Base-by-base conservation (phyloP, 2,329 filamentous ascomycete genomes). In the Waltergamsia citrina region DNA sequence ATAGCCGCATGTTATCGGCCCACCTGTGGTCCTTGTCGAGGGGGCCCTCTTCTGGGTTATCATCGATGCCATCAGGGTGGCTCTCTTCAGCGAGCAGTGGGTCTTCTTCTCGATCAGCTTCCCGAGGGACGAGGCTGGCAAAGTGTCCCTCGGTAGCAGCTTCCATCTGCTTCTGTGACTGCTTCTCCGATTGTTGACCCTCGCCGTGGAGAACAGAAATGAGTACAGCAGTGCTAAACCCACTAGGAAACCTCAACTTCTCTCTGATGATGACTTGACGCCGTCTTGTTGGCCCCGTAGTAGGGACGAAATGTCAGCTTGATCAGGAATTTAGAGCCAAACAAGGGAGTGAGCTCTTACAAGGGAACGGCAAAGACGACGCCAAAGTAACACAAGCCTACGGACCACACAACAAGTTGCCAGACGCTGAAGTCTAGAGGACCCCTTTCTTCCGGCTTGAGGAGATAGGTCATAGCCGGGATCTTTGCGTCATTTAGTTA, bases 321-420 rank as follows among this genome's bases (percentile, higher is more conserved):
- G n/a, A 14, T 14, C 23, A 17, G 18, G n/a, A 8, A n/a, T 24
- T 24, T n/a, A n/a, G 22, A 24, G 8, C 8, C 8, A n/a, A 8
- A n/a, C 22, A 24, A n/a, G 8, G 22, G 8, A 8, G 8, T 28
- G 26, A 15, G n/a, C 15, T 4, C 63, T 58, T 53, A 71, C 67
- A 96, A 53, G 1, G 92, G 92, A 11, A 98, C 90, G 1, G 88
- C 92, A 62, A 98, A 96, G 2, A 96, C 81, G 2, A 96, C 92
- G 0, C 92, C 92, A 52, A 98, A 98, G 50, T 96, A 90, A 53
- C 88, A 95, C 12, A 98, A 74, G 0, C 92, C 92, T 35, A 98
- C 56, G 18, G 86, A 84, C 92, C 92, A 98, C 7, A 95, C 56
- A 6, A 94, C 78, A 42, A 95, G 62, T 54, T 87, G 86, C 65